These are phyloP conservation scores for Cyberlindnera meyerae DNA, from an alignment of 805 yeast species.

Conservation along the genomic window DNA sequence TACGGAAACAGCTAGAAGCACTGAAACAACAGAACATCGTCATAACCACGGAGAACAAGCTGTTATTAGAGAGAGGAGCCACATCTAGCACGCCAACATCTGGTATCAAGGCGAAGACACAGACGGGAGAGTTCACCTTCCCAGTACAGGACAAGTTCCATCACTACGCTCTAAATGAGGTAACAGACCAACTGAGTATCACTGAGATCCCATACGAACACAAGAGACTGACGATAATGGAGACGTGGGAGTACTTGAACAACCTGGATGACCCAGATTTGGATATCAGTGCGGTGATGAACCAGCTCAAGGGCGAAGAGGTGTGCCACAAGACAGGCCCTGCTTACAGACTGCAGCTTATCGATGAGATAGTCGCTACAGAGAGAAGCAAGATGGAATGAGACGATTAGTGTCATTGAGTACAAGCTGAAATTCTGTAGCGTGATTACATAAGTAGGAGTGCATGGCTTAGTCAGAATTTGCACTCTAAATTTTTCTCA, in stretches of 20 bases:
- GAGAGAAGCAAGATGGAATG: conserved; percentile 1
- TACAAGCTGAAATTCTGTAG: too few species aligned
- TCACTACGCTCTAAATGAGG: conserved; percentile 2
- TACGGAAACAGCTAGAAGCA: conserved; percentile 45
- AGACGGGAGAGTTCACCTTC: conserved; percentile 23
- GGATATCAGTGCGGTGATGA: conserved; percentile 57
- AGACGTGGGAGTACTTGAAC: conserved; percentile 79
- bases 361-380: conserved; percentile 34
- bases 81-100: conserved; percentile 1
- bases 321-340: conserved; percentile 79
- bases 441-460: too few species aligned
- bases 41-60: conserved; percentile 58
- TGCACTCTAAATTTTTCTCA: too few species aligned
- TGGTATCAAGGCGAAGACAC: conserved; percentile 1
- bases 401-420: too few species aligned
- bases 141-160: conserved; percentile 24
- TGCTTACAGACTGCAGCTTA: conserved; percentile 45
- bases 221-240: conserved; percentile 63
- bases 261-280: conserved; percentile 40
- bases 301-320: conserved; percentile 58
- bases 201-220: conserved; percentile 24
- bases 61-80: conserved; percentile 35
- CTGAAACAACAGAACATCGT: conserved; percentile 51
- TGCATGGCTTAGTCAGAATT: too few species aligned
- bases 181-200: conserved; percentile 20